A percentile compares a stretch with the other conserved stretches of the same genome.
Conservation (phyloP, 306 rosid species). For the Erythrophleum fordii region DNA sequence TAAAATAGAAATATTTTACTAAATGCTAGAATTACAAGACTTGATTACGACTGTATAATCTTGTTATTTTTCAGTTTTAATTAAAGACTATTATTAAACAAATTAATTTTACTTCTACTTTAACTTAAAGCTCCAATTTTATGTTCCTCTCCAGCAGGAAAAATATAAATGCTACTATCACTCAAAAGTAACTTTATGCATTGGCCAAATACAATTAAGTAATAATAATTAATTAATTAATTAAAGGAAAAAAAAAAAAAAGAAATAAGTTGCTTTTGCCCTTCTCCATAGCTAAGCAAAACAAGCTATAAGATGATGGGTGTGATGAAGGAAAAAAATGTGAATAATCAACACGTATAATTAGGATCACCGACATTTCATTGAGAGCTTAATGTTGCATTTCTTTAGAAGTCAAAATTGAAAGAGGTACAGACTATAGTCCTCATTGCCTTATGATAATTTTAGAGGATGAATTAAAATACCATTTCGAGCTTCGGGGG, state of each 20-base stretch:
- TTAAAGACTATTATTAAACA: too few species aligned
- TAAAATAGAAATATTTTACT: too few species aligned
- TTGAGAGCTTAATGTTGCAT: constrained; percentile 42
- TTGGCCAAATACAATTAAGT: neutral
- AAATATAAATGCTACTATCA: neutral
- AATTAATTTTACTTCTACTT: too few species aligned
- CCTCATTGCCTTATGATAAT: constrained; percentile 47
- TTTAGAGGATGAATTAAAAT: constrained; percentile 71
- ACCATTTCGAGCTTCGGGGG: constrained; percentile 69
- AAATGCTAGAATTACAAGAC: too few species aligned
- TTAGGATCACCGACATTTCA: constrained; percentile 22
- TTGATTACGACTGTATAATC: too few species aligned
- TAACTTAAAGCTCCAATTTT: neutral
- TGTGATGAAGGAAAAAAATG: neutral
- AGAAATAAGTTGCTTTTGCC: neutral
- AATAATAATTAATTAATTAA: neutral
- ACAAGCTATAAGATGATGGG: neutral
- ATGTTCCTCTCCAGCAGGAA: neutral
- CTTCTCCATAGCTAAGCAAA: neutral
- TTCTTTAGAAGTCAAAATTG: constrained; percentile 58
- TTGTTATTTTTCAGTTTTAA: too few species aligned
- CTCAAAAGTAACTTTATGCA: neutral
- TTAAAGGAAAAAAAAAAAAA: neutral
- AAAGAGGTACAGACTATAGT: constrained; percentile 40
- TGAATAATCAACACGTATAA: neutral